Evolutionary conservation across 139 green algal genomes (phyloP).

Genomic region (Trebouxia sp.): DNA sequence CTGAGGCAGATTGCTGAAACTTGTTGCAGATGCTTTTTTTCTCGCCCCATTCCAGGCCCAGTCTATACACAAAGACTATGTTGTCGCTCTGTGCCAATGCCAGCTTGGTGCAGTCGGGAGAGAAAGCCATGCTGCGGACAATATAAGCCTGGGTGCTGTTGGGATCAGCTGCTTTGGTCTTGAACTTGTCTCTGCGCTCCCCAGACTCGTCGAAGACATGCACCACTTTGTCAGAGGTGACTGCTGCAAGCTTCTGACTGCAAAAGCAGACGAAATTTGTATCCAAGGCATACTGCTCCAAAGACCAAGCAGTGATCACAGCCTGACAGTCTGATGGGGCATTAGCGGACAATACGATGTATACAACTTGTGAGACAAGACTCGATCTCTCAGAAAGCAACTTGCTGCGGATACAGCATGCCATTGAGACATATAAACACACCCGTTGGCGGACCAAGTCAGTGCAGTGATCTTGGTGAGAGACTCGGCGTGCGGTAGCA

Average conservation of each 20-base stretch:
- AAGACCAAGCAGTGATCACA: neutral
- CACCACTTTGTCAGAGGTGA: constrained; percentile 77
- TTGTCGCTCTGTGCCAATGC: constrained; percentile 86
- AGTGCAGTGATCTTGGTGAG: constrained; percentile 70
- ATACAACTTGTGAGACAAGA: too few relatives aligned
- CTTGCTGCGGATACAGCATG: too few relatives aligned
- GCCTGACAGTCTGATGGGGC: too few relatives aligned
- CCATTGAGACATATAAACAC: constrained; percentile 22
- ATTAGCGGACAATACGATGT: too few relatives aligned
- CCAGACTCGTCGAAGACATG: constrained; percentile 85
- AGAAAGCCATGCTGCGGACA: constrained; percentile 81
- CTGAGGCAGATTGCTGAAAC: constrained; percentile 59
- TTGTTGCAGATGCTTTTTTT: constrained; percentile 94
- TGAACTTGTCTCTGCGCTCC: constrained; percentile 84
- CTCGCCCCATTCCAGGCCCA: constrained; percentile 68
- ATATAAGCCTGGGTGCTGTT: constrained; percentile 58
- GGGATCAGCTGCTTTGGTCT: constrained; percentile 56
- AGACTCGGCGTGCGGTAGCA: constrained; percentile 53
- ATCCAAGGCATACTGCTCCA: neutral
- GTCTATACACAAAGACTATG: constrained; percentile 87
- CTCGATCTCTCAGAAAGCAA: too few relatives aligned
- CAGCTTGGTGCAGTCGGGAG: constrained; percentile 78
- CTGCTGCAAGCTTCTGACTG: constrained; percentile 72
- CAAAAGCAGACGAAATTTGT: constrained; percentile 4
- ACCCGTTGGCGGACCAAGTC: constrained; percentile 76